Base-by-base conservation (phyloP, 2,329 filamentous ascomycete genomes). In the Trichoderma atroviride region DNA sequence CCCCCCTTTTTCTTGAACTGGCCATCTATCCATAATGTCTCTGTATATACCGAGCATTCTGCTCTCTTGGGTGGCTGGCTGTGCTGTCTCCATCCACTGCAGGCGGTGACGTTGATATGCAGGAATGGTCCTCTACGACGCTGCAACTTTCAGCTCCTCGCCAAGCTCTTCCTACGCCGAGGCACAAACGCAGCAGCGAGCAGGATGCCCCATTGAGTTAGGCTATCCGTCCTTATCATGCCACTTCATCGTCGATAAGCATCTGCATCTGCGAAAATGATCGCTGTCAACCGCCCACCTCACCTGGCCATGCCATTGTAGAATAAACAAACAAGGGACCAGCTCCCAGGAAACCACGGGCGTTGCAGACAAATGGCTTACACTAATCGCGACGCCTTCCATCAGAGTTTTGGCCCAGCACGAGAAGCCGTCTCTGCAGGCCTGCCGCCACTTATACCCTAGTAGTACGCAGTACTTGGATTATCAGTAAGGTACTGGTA, bases 221-320 rank as follows among this genome's bases (percentile, higher is more conserved):
- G 62, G 24, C 16, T 47, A 58, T 58, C 60, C 60, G 43, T n/a
- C 22, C 62, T 66, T 66, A 66, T 66, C 62, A 66, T 29, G 6
- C 35, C 62, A 47, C 53, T n/a, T 35, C 53, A 35, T 43, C 35
- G 29, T 29, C 27, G 62, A 66, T 66, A 66, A 66, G 50, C 33
- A 16, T 50, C 52, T 55, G 5, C 33, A 14, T 50, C 52, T 55
- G 5, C 33, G 5, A 29, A 19, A 29, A 10, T 16, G 14, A 47
- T 66, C 47, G n/a, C 43, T 35, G 43, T 43, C 47, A 14, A 52
- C 1, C 5, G 43, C 40, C 60, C 60, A 24, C 35, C 29, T 33
- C 59, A 5, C 37, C 22, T 27, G 4, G 24, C n/a, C 31, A 27
- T 50, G 9, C 14, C 27, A 29, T 47, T 29, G 19, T 61, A 43